Evolutionary conservation across 2,329 filamentous ascomycete species (phyloP), one percentile per base, ranked within the genome.

Genomic region (Paraconiothyrium sp.): DNA sequence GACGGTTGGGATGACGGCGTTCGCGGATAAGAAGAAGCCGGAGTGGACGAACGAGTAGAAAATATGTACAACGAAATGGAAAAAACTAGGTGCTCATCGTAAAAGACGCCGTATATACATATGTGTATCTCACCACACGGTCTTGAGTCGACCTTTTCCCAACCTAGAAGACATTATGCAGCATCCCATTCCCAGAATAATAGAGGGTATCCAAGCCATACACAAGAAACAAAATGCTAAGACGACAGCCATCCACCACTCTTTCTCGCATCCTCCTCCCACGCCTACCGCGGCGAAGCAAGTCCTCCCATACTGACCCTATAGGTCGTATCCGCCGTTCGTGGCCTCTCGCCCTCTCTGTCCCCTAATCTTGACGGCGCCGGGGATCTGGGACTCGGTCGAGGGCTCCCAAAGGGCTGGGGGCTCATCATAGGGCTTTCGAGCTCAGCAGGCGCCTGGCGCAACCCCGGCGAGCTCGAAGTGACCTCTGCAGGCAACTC

Each of bases 1-100:
- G 82, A 99, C 98, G 85, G 92, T 97, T 78, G 94, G 87, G 13
- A 90, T 98, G 95, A 90, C 90, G 78, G 95, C 95, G 13, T 99
- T 99, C 85, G 91, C 92, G 1, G 92, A 94, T 81, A 98, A 57
- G 35, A 49, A 57, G 46, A 57, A 50, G 46, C 46, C 55, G 14
- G 55, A 57, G 22, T 57, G 55, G 47, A 30, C 35, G 16, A 57
- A 57, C 22, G 55, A 57, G 22, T 51, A 57, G 32, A 2, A 7
- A 2, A 20, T 8, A 3, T 10, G 11, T 22, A 20, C 20, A 20
- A 24, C 3, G 43, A 22, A 20, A 46, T 20, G 43, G 20, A 22
- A 24, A 1, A 8, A 24, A 20, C 11, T 41, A 41, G 14, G 16
- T 41, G 39, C 39, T 41, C 39, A 41, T 54, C 44, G 43, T 32